Percentiles rank a stretch among this genome's conserved stretches.
phyloP scores from a whole-genome alignment of 2,329 filamentous ascomycete species.

The Cercospora zeae-maydis region DNA sequence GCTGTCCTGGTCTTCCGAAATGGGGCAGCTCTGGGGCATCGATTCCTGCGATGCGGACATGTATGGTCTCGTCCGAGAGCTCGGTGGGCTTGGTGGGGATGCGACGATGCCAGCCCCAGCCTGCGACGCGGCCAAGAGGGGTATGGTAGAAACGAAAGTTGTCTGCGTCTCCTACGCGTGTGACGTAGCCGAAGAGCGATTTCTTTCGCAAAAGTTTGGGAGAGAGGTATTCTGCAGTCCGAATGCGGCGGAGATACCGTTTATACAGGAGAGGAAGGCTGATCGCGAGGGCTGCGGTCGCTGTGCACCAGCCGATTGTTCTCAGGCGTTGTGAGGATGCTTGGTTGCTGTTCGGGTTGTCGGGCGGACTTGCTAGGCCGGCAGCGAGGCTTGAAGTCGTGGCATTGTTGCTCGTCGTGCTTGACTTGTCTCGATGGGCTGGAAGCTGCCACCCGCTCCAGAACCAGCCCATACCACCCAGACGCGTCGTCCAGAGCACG shows the following conservation, averaged over 20 bases:
- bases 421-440: not conserved
- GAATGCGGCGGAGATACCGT: conserved; percentile 75
- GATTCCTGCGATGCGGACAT: conserved; percentile 83
- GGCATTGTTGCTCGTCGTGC: not conserved
- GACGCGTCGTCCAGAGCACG: not conserved
- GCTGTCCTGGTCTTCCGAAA: conserved; percentile 85
- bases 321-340: not conserved
- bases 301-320: conserved; percentile 1
- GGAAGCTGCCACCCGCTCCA: conserved; percentile 6
- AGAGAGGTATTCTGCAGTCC: conserved; percentile 69
- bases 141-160: conserved; percentile 94
- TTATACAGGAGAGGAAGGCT: conserved; percentile 57
- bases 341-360: not conserved
- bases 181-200: conserved; percentile 79
- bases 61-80: conserved; percentile 57
- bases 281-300: not conserved
- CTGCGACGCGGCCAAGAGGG: conserved; percentile 78
- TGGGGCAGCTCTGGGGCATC: conserved; percentile 92
- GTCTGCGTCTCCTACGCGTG: conserved; percentile 93
- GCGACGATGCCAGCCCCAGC: conserved; percentile 64
- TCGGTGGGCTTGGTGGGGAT: conserved; percentile 19
- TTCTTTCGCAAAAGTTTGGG: conserved; percentile 70
- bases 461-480: conserved; percentile 8
- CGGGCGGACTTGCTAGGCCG: not conserved
- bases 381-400: too few species aligned